phyloP scores from a whole-genome alignment of 2,329 filamentous ascomycete species.

The Pseudogymnoascus sp. region DNA sequence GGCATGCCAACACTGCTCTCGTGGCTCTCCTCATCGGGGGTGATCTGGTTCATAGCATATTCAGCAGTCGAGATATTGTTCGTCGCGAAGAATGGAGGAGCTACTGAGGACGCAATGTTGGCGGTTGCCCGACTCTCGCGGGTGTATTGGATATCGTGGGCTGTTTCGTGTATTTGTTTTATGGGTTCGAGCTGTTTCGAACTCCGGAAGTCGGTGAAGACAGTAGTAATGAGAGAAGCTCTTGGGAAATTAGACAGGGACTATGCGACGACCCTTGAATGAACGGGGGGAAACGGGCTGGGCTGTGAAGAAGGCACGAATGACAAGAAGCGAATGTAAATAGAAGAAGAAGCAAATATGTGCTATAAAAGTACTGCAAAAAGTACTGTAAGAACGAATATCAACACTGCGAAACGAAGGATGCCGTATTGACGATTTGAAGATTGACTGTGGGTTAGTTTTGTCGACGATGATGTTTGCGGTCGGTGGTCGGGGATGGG shows the following conservation, averaged over 20 bases:
- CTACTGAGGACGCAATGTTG: slow-evolving; percentile 6
- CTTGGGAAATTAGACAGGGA: slow-evolving; percentile 7
- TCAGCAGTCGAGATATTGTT: not conserved
- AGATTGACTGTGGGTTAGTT: not conserved
- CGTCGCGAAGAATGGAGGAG: not conserved
- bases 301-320: slow-evolving; percentile 2
- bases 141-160: not conserved
- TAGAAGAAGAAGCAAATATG: not conserved
- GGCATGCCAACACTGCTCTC: slow-evolving; percentile 32
- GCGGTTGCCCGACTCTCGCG: slow-evolving; percentile 5
- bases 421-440: slow-evolving; percentile 4
- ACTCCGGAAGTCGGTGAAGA: not conserved
- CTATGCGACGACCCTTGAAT: slow-evolving; percentile 1
- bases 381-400: slow-evolving; percentile 1
- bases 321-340: not conserved
- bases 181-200: not conserved
- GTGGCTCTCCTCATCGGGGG: slow-evolving; percentile 26
- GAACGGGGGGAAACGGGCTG: not conserved
- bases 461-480: slow-evolving; percentile 1
- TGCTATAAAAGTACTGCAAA: slow-evolving; percentile 8
- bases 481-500: not conserved
- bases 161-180: not conserved
- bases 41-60: slow-evolving; percentile 6
- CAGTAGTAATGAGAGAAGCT: not conserved
- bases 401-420: slow-evolving; percentile 7